Base-by-base conservation (phyloP, 345 rosid species). In the Salix viminalis region DNA sequence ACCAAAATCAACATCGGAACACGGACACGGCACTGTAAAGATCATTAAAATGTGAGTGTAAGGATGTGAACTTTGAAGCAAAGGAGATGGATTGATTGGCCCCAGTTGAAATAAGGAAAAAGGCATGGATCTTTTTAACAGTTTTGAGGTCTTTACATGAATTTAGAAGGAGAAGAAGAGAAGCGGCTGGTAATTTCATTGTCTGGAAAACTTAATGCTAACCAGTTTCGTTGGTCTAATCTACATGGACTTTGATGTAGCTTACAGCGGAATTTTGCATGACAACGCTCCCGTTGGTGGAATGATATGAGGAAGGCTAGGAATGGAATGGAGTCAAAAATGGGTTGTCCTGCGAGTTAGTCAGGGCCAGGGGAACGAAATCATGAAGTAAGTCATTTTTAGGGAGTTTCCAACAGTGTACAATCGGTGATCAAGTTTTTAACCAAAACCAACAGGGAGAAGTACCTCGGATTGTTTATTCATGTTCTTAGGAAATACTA, bases 1-100 rank as follows among this genome's bases (percentile, higher is more conserved):
- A 2, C 78, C 83, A 28, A 11, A 36, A 62, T 82, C 75, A 62
- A 84, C 72, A 50, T 74, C 77, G 68, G 81, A 84, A 79, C 1
- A 79, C 69, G 6, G 62, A 76, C 41, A 78, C 50, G 2, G 80
- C 82, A 42, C 70, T 62, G 21, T 68, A 26, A 36, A 65, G 77
- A 61, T 78, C 77, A 73, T 71, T 26, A 68, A 73, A 76, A 46
- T 65, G 42, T 6, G 34, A 32, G 62, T 77, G 75, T 4, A 75
- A 56, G 15, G 80, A 71, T 4, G 32, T 19, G 58, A 80, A 26
- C 75, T 81, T 84, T 26, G 84, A 72, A 65, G 76, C 62, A 65
- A 26, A 4, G 36, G 42, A 70, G 37, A 13, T 8, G 30, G 67
- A 34, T 19, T 61, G 60, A 21, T 32, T 8, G 28, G 24, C 39